A percentile compares a stretch with the other conserved stretches of the same genome.
Conservation (phyloP, 495 filamentous ascomycete genomes). For the Thozetella sp. region DNA sequence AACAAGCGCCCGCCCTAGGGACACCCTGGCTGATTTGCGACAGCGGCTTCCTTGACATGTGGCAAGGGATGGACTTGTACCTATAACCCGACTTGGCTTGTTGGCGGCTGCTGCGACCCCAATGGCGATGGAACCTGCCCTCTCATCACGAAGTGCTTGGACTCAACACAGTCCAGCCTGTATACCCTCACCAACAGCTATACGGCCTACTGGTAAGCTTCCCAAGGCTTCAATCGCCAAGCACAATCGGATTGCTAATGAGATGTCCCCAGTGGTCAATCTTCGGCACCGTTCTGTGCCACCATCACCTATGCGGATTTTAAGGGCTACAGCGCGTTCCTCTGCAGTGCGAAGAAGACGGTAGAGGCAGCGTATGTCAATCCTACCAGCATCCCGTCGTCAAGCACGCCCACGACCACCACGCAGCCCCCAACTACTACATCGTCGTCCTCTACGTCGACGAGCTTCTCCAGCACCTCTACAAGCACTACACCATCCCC, state of each 20-base stretch:
- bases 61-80: neutral
- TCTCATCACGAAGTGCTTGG: neutral
- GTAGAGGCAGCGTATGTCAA: neutral
- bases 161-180: neutral
- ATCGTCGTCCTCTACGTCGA: neutral
- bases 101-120: neutral
- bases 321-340: neutral
- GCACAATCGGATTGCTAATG: neutral
- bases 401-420: neutral
- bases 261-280: neutral
- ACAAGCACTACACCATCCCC: neutral
- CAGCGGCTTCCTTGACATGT: neutral
- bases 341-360: neutral
- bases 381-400: neutral
- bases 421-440: neutral
- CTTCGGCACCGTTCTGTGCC: neutral
- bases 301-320: neutral
- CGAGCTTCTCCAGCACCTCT: neutral
- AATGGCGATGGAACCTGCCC: neutral
- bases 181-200: neutral
- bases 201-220: neutral
- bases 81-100: neutral
- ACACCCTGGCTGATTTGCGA: neutral
- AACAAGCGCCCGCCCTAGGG: neutral
- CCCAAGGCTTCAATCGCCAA: neutral